Evolutionary conservation across 129 eudicot genomes (phyloP), one percentile per base, ranked within the genome.

Genomic region (Scalesia atractyloides): DNA sequence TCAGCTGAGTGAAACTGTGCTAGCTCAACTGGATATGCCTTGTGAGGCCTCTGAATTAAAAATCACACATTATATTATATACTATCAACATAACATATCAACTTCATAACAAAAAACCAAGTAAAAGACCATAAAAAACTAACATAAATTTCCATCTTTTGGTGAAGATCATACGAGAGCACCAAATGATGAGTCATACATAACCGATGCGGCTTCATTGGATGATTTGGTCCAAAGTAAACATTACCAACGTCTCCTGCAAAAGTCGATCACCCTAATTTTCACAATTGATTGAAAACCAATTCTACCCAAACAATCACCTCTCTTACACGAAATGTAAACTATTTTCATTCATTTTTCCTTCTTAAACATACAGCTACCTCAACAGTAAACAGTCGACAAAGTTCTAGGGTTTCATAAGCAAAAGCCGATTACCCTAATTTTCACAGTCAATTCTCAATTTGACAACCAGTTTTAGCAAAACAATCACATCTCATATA

Each of bases 151-250:
- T 94, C 98, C 98, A 94, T 94, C 92, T 88, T 94, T 65, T 88
- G 83, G 83, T 94, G 98, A 30, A 94, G 98, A 2, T 83, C 91
- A 73, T 94, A 94, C 1, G 98, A 81, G 16, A 94, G 93, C 62
- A 94, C 98, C 81, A 94, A 70, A 82, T 94, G 97, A 81, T 94
- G 97, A 72, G 98, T 94, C 98, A 94, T 94, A 75, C 97, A 94
- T 66, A 94, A 79, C 47, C 98, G 80, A 70, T 94, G 98, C 16
- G 98, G 98, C 75, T 94, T 94, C 98, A 94, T 94, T 1, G 98
- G 98, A 70, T 94, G 98, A 48, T 90, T 94, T 5, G 98, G 97
- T 62, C 98, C 98, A 33, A 94, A 94, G 81, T 94, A 90, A 30
- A 94, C 97, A 70, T 77, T 94, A 10, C 98, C 98, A 17, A 84